These are phyloP conservation scores for Cercophora sp. DNA, from an alignment of 495 filamentous ascomycete genomes.

Conservation along the genomic window DNA sequence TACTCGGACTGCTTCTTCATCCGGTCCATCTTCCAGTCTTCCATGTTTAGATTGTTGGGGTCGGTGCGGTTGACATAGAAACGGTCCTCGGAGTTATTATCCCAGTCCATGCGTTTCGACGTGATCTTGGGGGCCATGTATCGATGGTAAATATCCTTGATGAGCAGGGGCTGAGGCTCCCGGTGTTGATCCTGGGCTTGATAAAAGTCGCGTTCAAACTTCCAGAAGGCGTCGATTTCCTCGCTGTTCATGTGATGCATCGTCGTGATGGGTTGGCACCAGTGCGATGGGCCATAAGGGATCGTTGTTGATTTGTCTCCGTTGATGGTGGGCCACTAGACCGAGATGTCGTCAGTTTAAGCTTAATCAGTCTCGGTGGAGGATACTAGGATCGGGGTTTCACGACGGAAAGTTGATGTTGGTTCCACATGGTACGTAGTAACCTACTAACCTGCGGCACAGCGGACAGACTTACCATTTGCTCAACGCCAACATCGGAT, in stretches of 20 bases:
- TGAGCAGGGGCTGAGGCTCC: constrained; percentile 26
- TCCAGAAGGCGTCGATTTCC: constrained; percentile 51
- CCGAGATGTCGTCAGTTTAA: background rate
- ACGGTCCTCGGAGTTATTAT: constrained; percentile 44
- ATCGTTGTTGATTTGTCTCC: constrained; percentile 50
- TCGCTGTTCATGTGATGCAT: constrained; percentile 58
- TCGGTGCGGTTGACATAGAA: constrained; percentile 31
- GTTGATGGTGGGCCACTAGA: constrained; percentile 55
- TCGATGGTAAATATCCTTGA: constrained; percentile 45
- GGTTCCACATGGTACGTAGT: background rate
- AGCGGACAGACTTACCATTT: constrained; percentile 30
- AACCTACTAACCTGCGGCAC: background rate
- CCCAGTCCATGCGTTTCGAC: constrained; percentile 41
- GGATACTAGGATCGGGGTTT: too few relatives aligned
- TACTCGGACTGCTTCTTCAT: constrained; percentile 29
- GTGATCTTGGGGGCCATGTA: constrained; percentile 37
- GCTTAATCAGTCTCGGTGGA: background rate
- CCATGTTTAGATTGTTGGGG: constrained; percentile 9
- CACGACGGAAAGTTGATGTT: too few relatives aligned
- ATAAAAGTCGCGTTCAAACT: constrained; percentile 45
- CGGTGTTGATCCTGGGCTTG: constrained; percentile 1
- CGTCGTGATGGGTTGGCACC: constrained; percentile 58
- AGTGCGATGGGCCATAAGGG: constrained; percentile 48
- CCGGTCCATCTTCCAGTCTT: constrained; percentile 24
- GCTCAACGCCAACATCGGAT: constrained; percentile 23